Conservation (phyloP, 2,329 filamentous ascomycete species). For the Malbranchea cinnamomea region DNA sequence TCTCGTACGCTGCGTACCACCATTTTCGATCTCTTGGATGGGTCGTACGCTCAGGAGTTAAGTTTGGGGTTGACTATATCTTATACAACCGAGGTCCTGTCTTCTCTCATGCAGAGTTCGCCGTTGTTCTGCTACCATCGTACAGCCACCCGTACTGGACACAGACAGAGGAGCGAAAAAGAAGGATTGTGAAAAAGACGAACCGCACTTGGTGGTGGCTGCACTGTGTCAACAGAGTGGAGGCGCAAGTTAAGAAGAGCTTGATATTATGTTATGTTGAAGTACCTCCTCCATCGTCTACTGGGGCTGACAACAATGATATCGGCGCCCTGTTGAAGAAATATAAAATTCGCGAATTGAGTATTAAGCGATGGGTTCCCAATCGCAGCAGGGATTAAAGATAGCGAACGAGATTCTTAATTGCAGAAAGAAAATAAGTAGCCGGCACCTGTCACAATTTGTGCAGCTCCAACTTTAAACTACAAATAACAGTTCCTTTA, state of each 20-base stretch:
- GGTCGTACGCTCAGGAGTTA: slow-evolving; percentile 83
- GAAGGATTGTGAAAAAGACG: slow-evolving; percentile 34
- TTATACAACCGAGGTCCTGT: slow-evolving; percentile 86
- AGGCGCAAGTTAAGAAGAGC: slow-evolving; percentile 81
- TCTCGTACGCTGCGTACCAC: slow-evolving; percentile 83
- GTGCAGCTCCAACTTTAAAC: too few species aligned
- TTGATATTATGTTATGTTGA: slow-evolving; percentile 85
- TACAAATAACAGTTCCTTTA: too few species aligned
- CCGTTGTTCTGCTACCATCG: slow-evolving; percentile 66
- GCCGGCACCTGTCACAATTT: too few species aligned
- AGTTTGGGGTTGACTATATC: slow-evolving; percentile 91
- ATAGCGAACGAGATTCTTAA: too few species aligned
- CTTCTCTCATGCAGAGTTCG: slow-evolving; percentile 91
- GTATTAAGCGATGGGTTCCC: slow-evolving; percentile 68
- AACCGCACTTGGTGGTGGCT: slow-evolving; percentile 40
- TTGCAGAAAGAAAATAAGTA: too few species aligned
- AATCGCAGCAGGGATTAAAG: slow-evolving; percentile 59
- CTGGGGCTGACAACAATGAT: slow-evolving; percentile 25
- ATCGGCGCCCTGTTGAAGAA: slow-evolving; percentile 48
- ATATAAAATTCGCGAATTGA: slow-evolving; percentile 68
- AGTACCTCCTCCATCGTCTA: slow-evolving; percentile 52
- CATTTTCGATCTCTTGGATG: slow-evolving; percentile 92
- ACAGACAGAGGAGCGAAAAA: slow-evolving; percentile 32
- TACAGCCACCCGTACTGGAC: slow-evolving; percentile 63
- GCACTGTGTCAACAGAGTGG: slow-evolving; percentile 76